These are phyloP conservation scores for Rhodotorula sp. DNA, from an alignment of 1,284 basidiomycete genomes.

Conservation along the genomic window DNA sequence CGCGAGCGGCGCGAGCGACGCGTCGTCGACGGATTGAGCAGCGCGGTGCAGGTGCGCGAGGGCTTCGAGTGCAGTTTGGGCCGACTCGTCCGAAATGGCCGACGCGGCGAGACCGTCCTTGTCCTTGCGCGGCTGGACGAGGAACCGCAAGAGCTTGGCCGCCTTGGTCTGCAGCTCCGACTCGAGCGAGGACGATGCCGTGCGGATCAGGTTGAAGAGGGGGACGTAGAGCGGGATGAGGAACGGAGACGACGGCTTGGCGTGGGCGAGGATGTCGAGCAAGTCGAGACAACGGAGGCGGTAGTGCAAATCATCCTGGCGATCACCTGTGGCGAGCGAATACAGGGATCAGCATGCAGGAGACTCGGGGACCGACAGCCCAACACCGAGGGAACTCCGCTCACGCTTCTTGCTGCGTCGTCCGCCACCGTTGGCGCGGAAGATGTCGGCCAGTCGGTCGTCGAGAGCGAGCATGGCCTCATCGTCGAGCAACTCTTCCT, in stretches of 20 bases:
- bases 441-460: slow-evolving; percentile 84
- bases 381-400: too few species aligned
- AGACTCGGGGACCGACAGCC: too few species aligned
- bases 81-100: slow-evolving; percentile 10
- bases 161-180: slow-evolving; percentile 38
- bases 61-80: slow-evolving; percentile 34
- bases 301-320: slow-evolving; percentile 40
- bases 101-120: slow-evolving; percentile 4
- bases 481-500: slow-evolving; percentile 82
- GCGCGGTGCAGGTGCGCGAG: slow-evolving; percentile 35
- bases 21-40: slow-evolving; percentile 25
- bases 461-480: slow-evolving; percentile 98
- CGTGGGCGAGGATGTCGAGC: slow-evolving; percentile 37
- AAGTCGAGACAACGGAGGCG: slow-evolving; percentile 40
- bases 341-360: not conserved
- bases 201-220: slow-evolving; percentile 36
- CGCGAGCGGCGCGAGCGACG: slow-evolving; percentile 31
- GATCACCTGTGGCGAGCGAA: slow-evolving; percentile 13
- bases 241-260: slow-evolving; percentile 31
- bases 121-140: slow-evolving; percentile 34
- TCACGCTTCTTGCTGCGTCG: slow-evolving; percentile 37
- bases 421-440: slow-evolving; percentile 58
- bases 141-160: slow-evolving; percentile 31
- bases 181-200: slow-evolving; percentile 29
- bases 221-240: slow-evolving; percentile 33